Evolutionary conservation across 345 rosid species (phyloP).

Genomic region (Aquilaria yunnanensis): DNA sequence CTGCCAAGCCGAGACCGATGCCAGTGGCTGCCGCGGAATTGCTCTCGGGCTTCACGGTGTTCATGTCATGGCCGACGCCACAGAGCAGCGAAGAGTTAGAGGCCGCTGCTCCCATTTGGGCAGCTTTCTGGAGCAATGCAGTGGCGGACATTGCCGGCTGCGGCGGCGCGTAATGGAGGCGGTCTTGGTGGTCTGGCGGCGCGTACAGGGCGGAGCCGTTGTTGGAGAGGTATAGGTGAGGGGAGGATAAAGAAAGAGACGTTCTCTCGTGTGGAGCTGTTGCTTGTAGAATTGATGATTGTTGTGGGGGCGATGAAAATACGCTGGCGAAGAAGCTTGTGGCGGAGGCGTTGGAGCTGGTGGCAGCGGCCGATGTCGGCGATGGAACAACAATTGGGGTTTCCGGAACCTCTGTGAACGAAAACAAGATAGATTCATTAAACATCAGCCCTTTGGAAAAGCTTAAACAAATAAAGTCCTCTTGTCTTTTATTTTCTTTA

Average conservation of each 20-base stretch:
- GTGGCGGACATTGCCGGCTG: slow-evolving; percentile 91
- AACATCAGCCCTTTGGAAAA: background rate
- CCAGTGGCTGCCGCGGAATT: slow-evolving; percentile 21
- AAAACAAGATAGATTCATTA: background rate
- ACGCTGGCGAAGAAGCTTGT: slow-evolving; percentile 38
- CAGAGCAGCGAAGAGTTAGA: slow-evolving; percentile 43
- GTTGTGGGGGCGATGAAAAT: slow-evolving; percentile 30
- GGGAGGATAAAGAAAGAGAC: slow-evolving; percentile 64
- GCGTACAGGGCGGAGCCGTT: slow-evolving; percentile 36
- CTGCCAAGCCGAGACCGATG: slow-evolving; percentile 28
- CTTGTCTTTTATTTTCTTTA: background rate
- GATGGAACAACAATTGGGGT: slow-evolving; percentile 34
- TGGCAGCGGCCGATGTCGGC: slow-evolving; percentile 15
- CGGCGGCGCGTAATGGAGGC: slow-evolving; percentile 24
- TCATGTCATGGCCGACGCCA: slow-evolving; percentile 35
- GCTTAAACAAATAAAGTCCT: slow-evolving; percentile 1
- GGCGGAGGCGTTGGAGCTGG: slow-evolving; percentile 20
- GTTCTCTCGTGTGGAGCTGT: slow-evolving; percentile 47
- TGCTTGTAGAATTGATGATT: slow-evolving; percentile 32
- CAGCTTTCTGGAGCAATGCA: slow-evolving; percentile 93
- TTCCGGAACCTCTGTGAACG: slow-evolving; percentile 46
- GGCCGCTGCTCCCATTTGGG: slow-evolving; percentile 77
- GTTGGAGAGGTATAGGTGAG: slow-evolving; percentile 36
- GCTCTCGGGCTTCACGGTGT: slow-evolving; percentile 25
- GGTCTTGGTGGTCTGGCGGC: slow-evolving; percentile 19